Percentiles rank a stretch among this genome's conserved stretches.
Conservation (phyloP, 768 basidiomycete genomes). For the Calocybe indica region DNA sequence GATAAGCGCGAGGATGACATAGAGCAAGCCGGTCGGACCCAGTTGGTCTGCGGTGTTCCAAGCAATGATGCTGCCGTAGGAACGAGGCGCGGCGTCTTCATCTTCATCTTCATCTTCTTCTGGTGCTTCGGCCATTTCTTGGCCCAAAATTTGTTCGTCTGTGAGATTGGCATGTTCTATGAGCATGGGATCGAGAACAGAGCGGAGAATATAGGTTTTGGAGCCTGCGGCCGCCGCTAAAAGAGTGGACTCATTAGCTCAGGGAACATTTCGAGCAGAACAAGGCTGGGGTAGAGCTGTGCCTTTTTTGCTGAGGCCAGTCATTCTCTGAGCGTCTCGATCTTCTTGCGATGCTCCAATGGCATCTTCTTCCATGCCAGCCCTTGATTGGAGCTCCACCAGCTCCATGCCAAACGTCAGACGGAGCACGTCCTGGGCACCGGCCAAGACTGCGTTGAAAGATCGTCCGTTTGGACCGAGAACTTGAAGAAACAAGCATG, state of each 20-base stretch:
- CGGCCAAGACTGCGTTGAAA: constrained; percentile 59
- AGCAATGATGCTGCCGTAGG: constrained; percentile 65
- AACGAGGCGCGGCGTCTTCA: constrained; percentile 30
- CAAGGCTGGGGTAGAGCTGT: not conserved
- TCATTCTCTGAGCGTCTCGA: constrained; percentile 39
- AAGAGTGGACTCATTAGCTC: constrained; percentile 1
- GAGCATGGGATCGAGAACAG: constrained; percentile 54
- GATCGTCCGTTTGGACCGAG: constrained; percentile 36
- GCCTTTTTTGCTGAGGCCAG: constrained; percentile 68
- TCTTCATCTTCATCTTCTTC: constrained; percentile 43
- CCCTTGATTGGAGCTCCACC: constrained; percentile 65
- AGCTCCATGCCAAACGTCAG: constrained; percentile 81
- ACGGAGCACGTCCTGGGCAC: constrained; percentile 59
- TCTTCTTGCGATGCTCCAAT: constrained; percentile 35
- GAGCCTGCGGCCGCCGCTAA: constrained; percentile 53
- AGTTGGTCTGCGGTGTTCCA: constrained; percentile 69
- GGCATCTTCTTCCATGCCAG: constrained; percentile 42
- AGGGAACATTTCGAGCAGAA: no score
- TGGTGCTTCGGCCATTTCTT: constrained; percentile 40
- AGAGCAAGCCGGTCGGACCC: constrained; percentile 65
- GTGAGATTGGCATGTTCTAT: constrained; percentile 55
- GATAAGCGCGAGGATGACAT: constrained; percentile 77
- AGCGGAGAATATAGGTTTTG: constrained; percentile 82
- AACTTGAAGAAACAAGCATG: constrained; percentile 15
- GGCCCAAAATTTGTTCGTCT: constrained; percentile 47